Evolutionary conservation across 2,329 filamentous ascomycete genomes (phyloP).

Genomic region (Penicillium brevicompactum): DNA sequence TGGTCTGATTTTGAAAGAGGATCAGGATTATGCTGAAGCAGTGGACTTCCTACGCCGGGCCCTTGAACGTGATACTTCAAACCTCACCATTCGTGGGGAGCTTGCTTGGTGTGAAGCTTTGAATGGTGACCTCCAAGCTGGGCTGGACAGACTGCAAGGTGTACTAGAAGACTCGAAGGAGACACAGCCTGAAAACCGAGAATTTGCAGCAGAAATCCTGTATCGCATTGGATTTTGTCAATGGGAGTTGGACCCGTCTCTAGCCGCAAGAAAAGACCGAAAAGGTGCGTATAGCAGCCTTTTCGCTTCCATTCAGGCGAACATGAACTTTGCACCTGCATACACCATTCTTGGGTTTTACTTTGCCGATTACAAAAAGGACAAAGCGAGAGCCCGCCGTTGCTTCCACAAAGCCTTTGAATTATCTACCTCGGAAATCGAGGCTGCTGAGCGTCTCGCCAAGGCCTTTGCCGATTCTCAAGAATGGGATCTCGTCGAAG

Average conservation of each 20-base stretch:
- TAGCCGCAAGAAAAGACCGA: slow-evolving; percentile 74
- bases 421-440: slow-evolving; percentile 80
- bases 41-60: slow-evolving; percentile 79
- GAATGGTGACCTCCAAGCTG: slow-evolving; percentile 71
- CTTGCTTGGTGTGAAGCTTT: slow-evolving; percentile 90
- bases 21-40: slow-evolving; percentile 82
- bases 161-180: slow-evolving; percentile 68
- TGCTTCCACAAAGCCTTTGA: slow-evolving; percentile 98
- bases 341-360: slow-evolving; percentile 90
- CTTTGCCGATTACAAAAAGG: slow-evolving; percentile 87
- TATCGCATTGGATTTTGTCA: slow-evolving; percentile 85
- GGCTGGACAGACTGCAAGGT: slow-evolving; percentile 68
- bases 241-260: slow-evolving; percentile 80
- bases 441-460: slow-evolving; percentile 84
- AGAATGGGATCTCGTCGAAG: slow-evolving; percentile 96
- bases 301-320: slow-evolving; percentile 78
- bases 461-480: slow-evolving; percentile 82
- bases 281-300: slow-evolving; percentile 82
- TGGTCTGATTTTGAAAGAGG: slow-evolving; percentile 89
- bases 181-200: slow-evolving; percentile 61
- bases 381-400: slow-evolving; percentile 81
- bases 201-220: slow-evolving; percentile 80
- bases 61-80: slow-evolving; percentile 69
- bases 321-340: slow-evolving; percentile 83
- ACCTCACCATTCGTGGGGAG: slow-evolving; percentile 80